These are phyloP conservation scores for Cryptococcus sp. DNA, from an alignment of 1,284 basidiomycete genomes.

Conservation along the genomic window DNA sequence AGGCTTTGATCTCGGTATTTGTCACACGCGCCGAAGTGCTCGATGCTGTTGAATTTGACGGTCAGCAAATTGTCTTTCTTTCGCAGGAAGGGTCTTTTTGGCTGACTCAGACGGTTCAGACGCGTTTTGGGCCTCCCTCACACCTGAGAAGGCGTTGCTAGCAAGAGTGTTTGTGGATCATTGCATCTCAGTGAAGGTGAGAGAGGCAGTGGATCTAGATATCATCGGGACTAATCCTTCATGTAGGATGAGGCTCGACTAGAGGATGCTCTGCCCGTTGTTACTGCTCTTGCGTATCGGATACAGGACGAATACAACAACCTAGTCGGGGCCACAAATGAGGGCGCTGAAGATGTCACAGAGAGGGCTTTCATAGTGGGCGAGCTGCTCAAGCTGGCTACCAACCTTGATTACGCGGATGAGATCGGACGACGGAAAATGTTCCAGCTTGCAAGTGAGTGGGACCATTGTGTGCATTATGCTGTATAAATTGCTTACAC, in stretches of 20 bases:
- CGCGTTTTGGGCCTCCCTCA: constrained; percentile 72
- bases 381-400: constrained; percentile 77
- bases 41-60: constrained; percentile 69
- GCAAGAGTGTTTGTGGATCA: constrained; percentile 83
- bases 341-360: constrained; percentile 60
- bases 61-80: constrained; percentile 48
- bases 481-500: constrained; percentile 1
- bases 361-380: constrained; percentile 69
- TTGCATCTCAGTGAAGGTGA: constrained; percentile 62
- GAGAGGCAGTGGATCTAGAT: constrained; percentile 4
- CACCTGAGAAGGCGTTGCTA: constrained; percentile 79
- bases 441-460: constrained; percentile 80
- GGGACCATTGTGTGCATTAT: not conserved
- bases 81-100: not conserved
- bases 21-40: constrained; percentile 63
- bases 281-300: constrained; percentile 83
- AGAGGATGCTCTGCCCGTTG: constrained; percentile 78
- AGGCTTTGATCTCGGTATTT: constrained; percentile 67
- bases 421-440: constrained; percentile 92
- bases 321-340: constrained; percentile 57
- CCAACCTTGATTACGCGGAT: constrained; percentile 88
- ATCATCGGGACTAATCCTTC: not conserved
- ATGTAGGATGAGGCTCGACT: constrained; percentile 64
- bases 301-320: constrained; percentile 79
- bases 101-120: constrained; percentile 54